Evolutionary conservation across 805 yeast genomes (phyloP), one percentile per base, ranked within the genome.

Genomic region (Candida dajiaensis): DNA sequence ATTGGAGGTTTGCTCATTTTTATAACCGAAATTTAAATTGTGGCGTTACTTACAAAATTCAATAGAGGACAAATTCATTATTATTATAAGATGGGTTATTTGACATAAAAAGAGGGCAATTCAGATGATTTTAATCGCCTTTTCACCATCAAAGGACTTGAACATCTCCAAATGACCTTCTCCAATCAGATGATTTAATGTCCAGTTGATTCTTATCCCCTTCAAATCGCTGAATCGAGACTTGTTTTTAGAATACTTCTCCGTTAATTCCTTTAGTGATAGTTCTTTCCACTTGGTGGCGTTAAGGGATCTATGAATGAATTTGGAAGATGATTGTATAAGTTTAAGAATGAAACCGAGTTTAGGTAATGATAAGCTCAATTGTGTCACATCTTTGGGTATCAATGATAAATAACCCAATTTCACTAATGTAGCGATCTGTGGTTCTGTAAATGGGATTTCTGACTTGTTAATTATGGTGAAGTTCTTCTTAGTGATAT

Each of bases 151-250:
- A 2, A 77, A 77, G 0, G 83, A 75, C 40, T 70, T 69, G 54
- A 76, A 76, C 9, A 73, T 75, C 52, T 78, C 83, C 3, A 74
- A 58, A 1, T 69, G 55, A 0, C 84, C 85, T 21, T 71, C 62
- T 0, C 84, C 85, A 43, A 71, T 63, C 43, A 78, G 68, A 44
- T 72, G 73, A 16, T 80, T 77, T 13, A 79, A 52, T 2, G 71
- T 57, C 80, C 82, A 80, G 28, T 66, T 54, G 37, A 78, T 55
- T 48, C 72, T 74, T 37, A 73, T 58, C 1, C 83, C 84, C 45
- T 74, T 72, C 48, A 73, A 74, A 15, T 78, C 79, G 41, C 68
- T 66, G 50, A 71, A 67, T 44, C 70, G 70, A 21, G 68, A 63
- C 38, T 66, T 67, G 61, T 74, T 68, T 29, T 64, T 66, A 47